A percentile compares a stretch with the other conserved stretches of the same genome.
Conservation (phyloP, 345 rosid genomes). For the Eucalyptus melliodora region DNA sequence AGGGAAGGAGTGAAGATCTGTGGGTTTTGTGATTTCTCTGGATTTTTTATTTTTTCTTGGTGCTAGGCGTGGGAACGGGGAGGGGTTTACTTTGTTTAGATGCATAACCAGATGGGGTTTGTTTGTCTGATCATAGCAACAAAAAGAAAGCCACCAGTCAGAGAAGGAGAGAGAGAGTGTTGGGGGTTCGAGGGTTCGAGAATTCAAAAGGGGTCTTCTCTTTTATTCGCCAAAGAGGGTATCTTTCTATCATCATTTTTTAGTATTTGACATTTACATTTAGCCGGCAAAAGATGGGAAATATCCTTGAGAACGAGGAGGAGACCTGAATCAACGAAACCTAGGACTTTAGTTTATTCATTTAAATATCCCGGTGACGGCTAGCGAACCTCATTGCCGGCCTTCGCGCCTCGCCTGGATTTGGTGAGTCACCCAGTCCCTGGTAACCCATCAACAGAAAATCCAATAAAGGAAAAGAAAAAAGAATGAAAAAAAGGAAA, state of each 20-base stretch:
- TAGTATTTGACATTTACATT: neutral
- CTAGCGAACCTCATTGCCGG: neutral
- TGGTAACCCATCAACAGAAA: neutral
- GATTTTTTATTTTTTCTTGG: neutral
- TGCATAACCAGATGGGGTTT: neutral
- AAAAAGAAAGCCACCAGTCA: neutral
- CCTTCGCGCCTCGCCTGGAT: neutral
- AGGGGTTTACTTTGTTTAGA: neutral
- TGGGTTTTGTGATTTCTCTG: neutral
- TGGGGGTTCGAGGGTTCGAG: neutral
- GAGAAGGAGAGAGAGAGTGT: neutral
- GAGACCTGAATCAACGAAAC: neutral
- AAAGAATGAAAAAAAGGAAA: neutral
- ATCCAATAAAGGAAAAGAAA: neutral
- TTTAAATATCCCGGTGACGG: neutral
- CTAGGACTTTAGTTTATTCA: neutral
- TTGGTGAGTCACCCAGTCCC: neutral
- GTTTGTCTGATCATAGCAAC: neutral
- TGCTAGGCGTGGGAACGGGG: neutral
- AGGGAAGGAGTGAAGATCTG: constrained; percentile 15
- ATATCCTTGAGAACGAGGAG: neutral
- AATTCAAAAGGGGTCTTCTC: neutral
- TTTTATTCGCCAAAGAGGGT: neutral
- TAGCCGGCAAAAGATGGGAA: neutral
- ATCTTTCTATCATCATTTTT: neutral